Base-by-base conservation (phyloP, 2,329 filamentous ascomycete species). In the Penicillium sclerotiorum region DNA sequence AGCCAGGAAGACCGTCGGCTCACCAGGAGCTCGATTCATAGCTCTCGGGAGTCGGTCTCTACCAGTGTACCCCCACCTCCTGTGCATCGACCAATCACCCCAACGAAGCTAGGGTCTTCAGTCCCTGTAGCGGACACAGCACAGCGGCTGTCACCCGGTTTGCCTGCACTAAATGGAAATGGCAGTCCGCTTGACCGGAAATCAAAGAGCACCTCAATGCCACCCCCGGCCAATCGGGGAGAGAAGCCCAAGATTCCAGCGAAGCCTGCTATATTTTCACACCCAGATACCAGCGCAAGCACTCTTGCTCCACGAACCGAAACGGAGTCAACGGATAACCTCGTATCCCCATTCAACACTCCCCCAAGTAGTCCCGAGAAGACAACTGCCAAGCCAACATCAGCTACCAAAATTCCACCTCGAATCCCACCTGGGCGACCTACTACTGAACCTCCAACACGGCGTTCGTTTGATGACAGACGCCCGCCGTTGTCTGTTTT, bases 341-440 rank as follows among this genome's bases (percentile, higher is more conserved):
- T 74, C 43, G 64, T 85, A 0, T 96, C 93, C 1, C 92, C 93
- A 0, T 96, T 96, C 65, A 91, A 80, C 63, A 96, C 90, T 28
- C 91, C 91, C 15, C 90, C 92, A 0, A 86, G 84, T 59, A 93
- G 87, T 64, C 81, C 83, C 4, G 84, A 82, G 48, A 86, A 80
- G 46, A 67, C 76, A 0, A 76, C 80, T n/a, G 73, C 64, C 5
- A 65, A 64, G 35, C 57, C 52, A 1, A 27, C 49, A 7, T 49
- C 57, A n/a, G 36, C 53, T 17, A 48, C 47, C 15, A 58, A 57
- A 36, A 17, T 49, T 12, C 25, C 38, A 37, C 27, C 54, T 45
- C 55, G 38, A n/a, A 53, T 55, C 25, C 47, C 54, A 18, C 65
- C 57, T 30, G 33, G 55, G 36, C 62, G 60, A 5, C 58, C 61